Evolutionary conservation across 2,329 filamentous ascomycete genomes (phyloP).

Genomic region (Colletotrichum acutatum): DNA sequence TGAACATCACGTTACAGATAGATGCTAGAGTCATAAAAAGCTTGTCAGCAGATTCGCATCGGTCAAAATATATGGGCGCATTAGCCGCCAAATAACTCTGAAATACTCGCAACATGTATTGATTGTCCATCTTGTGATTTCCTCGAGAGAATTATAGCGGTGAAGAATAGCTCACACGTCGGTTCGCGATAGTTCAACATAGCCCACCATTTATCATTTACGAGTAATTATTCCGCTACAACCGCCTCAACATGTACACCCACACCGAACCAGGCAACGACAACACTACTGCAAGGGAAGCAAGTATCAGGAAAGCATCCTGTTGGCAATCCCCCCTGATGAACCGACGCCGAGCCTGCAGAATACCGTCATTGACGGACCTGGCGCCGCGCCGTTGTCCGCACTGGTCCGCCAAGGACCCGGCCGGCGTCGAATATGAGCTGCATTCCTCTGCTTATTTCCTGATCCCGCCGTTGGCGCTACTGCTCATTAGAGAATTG

Average conservation of each 20-base stretch:
- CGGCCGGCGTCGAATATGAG: background rate
- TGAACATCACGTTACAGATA: background rate
- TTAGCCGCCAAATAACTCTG: background rate
- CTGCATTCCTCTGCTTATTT: background rate
- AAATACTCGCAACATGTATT: accelerated
- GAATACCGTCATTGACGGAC: slow-evolving; percentile 15
- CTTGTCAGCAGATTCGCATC: background rate
- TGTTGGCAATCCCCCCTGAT: background rate
- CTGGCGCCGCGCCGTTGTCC: slow-evolving; percentile 13
- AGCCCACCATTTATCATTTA: no score
- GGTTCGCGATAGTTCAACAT: background rate
- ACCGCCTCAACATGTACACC: background rate
- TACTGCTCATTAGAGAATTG: background rate
- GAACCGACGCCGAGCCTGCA: slow-evolving; percentile 15
- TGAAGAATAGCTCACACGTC: background rate
- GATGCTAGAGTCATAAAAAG: background rate
- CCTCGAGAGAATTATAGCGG: background rate
- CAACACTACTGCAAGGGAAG: background rate
- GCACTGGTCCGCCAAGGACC: slow-evolving; percentile 3
- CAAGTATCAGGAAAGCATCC: background rate
- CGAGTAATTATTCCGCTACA: background rate
- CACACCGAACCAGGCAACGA: no score
- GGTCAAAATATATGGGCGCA: slow-evolving; percentile 4
- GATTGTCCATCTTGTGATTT: background rate
- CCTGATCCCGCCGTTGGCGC: background rate